A percentile compares a stretch with the other conserved stretches of the same genome.
phyloP scores from a whole-genome alignment of 352 stramenopile genomes.

The Phytophthora hybrid region DNA sequence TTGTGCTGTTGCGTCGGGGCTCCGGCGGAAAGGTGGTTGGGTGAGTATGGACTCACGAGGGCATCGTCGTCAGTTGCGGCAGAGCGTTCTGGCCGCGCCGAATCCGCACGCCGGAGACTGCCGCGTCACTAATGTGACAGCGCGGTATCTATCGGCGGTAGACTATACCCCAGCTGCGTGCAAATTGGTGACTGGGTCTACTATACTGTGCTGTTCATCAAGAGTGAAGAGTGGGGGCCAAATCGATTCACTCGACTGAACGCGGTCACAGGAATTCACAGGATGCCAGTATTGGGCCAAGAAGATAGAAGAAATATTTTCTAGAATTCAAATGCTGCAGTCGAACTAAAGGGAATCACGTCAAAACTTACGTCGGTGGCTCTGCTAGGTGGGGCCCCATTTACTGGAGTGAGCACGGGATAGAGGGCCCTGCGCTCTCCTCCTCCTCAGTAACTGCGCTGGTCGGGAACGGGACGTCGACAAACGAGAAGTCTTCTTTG shows the following conservation, averaged over 20 bases:
- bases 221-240: no score
- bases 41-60: no score
- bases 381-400: no score
- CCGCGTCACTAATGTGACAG: conserved; percentile 2
- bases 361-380: neutral
- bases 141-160: no score
- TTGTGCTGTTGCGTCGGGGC: neutral
- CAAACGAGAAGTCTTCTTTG: conserved; percentile 59
- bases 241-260: no score
- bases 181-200: no score
- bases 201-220: no score
- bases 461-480: conserved; percentile 43
- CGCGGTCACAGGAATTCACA: no score
- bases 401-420: conserved; percentile 43
- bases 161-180: no score
- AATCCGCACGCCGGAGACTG: conserved; percentile 18
- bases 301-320: no score
- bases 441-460: conserved; percentile 17
- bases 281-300: neutral
- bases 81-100: conserved; percentile 13
- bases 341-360: neutral
- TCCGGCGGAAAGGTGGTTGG: neutral
- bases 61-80: conserved; percentile 4
- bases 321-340: conserved; percentile 15
- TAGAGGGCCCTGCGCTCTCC: conserved; percentile 11